Evolutionary conservation across 1,284 basidiomycete genomes (phyloP).

Genomic region (Cryptococcus sp.): DNA sequence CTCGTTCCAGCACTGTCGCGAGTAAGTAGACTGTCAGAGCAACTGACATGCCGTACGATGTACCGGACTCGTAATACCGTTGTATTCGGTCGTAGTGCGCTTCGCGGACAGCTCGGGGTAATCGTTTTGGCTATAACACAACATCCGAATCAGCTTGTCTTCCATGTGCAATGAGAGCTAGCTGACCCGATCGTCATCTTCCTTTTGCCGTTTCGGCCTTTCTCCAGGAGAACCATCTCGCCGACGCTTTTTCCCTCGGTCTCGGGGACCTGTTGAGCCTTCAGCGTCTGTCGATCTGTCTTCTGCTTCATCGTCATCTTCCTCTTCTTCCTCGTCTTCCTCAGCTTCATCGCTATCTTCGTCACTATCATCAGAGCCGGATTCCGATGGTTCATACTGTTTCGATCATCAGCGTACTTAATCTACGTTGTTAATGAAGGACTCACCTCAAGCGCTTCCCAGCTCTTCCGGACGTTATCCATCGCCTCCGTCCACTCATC

Average conservation of each 20-base stretch:
- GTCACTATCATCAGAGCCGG: conserved; percentile 44
- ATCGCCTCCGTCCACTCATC: conserved; percentile 55
- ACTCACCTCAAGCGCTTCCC: conserved; percentile 74
- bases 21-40: conserved; percentile 87
- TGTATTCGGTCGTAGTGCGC: conserved; percentile 65
- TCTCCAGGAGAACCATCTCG: conserved; percentile 23
- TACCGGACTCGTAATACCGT: conserved; percentile 83
- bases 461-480: conserved; percentile 50
- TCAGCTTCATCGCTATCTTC: conserved; percentile 56
- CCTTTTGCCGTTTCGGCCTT: conserved; percentile 30
- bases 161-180: neutral
- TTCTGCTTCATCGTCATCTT: conserved; percentile 47
- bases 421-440: conserved; percentile 59
- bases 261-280: conserved; percentile 47
- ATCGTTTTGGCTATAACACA: conserved; percentile 53
- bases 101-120: conserved; percentile 70
- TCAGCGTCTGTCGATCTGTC: conserved; percentile 42
- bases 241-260: conserved; percentile 60
- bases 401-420: conserved; percentile 52
- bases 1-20: conserved; percentile 81
- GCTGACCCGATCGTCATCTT: conserved; percentile 37
- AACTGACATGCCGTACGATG: conserved; percentile 85
- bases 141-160: neutral
- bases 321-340: conserved; percentile 53
- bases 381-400: conserved; percentile 46